A percentile compares a stretch with the other conserved stretches of the same genome.
Conservation (phyloP, 495 filamentous ascomycete genomes). For the Penicillium pulvis region DNA sequence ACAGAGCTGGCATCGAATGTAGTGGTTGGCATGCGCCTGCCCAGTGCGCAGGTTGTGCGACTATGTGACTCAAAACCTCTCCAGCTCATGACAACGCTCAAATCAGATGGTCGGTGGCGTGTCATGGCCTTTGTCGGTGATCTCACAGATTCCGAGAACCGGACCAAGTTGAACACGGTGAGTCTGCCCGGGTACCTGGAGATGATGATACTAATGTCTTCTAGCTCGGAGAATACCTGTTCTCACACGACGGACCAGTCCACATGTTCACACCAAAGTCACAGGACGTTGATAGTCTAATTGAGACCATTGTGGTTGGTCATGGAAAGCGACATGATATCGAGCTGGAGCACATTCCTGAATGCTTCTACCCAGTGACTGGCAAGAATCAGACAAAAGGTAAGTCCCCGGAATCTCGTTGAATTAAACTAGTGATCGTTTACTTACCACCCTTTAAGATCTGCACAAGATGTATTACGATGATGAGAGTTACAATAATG, state of each 20-base stretch:
- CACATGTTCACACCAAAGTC: conserved; percentile 46
- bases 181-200: conserved; percentile 6
- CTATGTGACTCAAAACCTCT: conserved; percentile 61
- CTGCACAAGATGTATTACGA: conserved; percentile 67
- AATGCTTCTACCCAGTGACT: conserved; percentile 58
- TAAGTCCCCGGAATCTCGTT: conserved; percentile 22
- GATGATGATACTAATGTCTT: background rate
- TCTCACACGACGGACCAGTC: conserved; percentile 37
- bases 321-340: conserved; percentile 52
- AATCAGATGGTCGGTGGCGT: conserved; percentile 63
- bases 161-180: conserved; percentile 45
- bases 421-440: background rate
- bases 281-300: conserved; percentile 56
- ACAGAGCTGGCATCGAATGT: conserved; percentile 48
- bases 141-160: conserved; percentile 42
- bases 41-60: conserved; percentile 60
- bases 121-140: conserved; percentile 59
- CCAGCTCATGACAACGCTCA: conserved; percentile 51
- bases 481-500: conserved; percentile 65
- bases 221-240: conserved; percentile 43
- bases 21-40: conserved; percentile 57
- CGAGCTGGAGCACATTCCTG: conserved; percentile 61
- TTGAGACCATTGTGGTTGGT: conserved; percentile 61
- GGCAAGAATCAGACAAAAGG: conserved; percentile 63
- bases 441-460: conserved; percentile 35